Base-by-base conservation (phyloP, 2,329 filamentous ascomycete species). In the Harringtonia lauricola region DNA sequence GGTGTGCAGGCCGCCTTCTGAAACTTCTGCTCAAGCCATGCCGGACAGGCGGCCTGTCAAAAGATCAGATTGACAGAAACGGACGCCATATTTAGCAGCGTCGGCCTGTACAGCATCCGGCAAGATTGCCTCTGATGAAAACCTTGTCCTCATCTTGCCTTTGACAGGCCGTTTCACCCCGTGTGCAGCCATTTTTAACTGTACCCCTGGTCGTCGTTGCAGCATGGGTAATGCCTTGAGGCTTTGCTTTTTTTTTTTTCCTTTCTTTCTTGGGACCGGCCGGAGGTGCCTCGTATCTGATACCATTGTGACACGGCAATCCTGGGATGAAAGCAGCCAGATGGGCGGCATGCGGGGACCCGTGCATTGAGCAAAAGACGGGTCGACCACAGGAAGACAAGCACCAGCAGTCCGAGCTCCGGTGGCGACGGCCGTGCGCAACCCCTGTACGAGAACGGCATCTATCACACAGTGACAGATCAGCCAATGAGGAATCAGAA, bases 211-310 rank as follows among this genome's bases (percentile, higher is more conserved):
- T 22, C 18, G 38, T 40, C 19, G 38, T 40, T 33, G 17, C 41
- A 42, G 41, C 41, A 36, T 29, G 29, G 48, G 51, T 50, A 50
- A 54, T 52, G 52, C 51, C 49, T 41, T 51, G 29, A 26, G n/a
- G n/a, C n/a, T n/a, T n/a, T n/a, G n/a, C n/a, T n/a, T n/a, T n/a
- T n/a, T n/a, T n/a, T n/a, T n/a, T n/a, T n/a, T n/a, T n/a, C n/a
- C n/a, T n/a, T n/a, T n/a, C n/a, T n/a, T n/a, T n/a, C n/a, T n/a
- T n/a, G n/a, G n/a, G n/a, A 9, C 39, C 14, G 17, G 17, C n/a
- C 12, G 5, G 17, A 24, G 33, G 7, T 36, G 17, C 42, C 36
- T 39, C 37, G 30, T 29, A 44, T 44, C 36, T 39, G 29, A 39
- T 7, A 31, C 28, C 17, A 7, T n/a, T 4, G 17, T 22, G 31